A percentile compares a stretch with the other conserved stretches of the same genome.
phyloP scores from a whole-genome alignment of 345 rosid species.

The Aethionema arabicum region DNA sequence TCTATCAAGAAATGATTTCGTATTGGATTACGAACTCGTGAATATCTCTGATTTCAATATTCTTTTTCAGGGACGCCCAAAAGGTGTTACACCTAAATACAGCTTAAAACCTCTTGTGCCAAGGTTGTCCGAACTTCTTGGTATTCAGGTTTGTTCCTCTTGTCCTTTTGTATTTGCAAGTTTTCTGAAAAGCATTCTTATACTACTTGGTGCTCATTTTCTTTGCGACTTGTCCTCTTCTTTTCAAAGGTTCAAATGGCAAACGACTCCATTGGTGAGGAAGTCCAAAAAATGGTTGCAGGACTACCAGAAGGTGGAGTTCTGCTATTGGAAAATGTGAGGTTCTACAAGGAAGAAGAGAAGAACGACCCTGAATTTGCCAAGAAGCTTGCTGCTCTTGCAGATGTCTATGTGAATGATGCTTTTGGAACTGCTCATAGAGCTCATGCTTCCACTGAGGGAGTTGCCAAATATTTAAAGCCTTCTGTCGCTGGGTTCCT shows the following conservation, averaged over 20 bases:
- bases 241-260: conserved; percentile 66
- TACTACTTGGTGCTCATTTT: not conserved
- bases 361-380: conserved; percentile 93
- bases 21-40: not conserved
- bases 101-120: conserved; percentile 93
- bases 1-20: not conserved
- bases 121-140: conserved; percentile 79
- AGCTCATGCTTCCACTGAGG: conserved; percentile 98
- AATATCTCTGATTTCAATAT: conserved; percentile 11
- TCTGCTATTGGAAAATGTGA: conserved; percentile 84
- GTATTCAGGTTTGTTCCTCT: conserved; percentile 61
- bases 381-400: conserved; percentile 88
- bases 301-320: conserved; percentile 88
- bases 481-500: conserved; percentile 97
- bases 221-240: not conserved
- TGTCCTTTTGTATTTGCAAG: not conserved
- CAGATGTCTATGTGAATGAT: conserved; percentile 90
- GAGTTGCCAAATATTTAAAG: conserved; percentile 83
- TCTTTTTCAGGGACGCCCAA: conserved; percentile 80
- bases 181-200: not conserved
- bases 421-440: conserved; percentile 97
- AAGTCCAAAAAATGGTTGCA: conserved; percentile 79
- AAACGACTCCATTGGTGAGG: conserved; percentile 87
- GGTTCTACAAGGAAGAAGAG: conserved; percentile 93
- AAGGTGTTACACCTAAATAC: conserved; percentile 88